Evolutionary conservation across 2,329 filamentous ascomycete genomes (phyloP), one percentile per base, ranked within the genome.

Genomic region (Kalmusia sp.): DNA sequence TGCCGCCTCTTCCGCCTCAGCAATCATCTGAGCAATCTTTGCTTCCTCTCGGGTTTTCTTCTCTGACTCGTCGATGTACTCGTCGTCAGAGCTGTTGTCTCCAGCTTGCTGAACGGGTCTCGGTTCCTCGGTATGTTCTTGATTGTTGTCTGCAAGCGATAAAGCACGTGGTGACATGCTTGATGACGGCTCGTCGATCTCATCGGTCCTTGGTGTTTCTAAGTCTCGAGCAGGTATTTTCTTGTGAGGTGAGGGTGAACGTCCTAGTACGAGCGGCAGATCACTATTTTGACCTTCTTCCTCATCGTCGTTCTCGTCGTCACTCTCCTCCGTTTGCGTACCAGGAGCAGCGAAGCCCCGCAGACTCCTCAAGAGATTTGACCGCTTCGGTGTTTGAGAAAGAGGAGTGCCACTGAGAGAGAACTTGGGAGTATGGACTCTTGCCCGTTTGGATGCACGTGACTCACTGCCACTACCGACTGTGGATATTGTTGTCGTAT

Each of bases 401-500:
- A 68, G 59, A 24, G 64, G 64, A 6, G 63, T 67, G 6, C 68
- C 70, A 40, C 58, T 64, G 11, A 70, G 28, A 3, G 65, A 67
- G 37, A 69, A 71, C 40, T 72, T 74, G 8, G 76, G 75, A 9
- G 70, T 72, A 40, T 79, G 73, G 15, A 78, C 77, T 35, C 75
- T 72, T 40, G 76, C 74, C 51, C 71, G 76, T 52, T 74, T 80
- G 57, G 84, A 84, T 44, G 82, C 78, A 44, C 79, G 52, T 2
- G 62, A 62, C 39, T 68, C 52, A 24, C 61, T 83, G 25, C 57
- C 4, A 38, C 62, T 83, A 1, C 88, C 88, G 59, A 92, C 81
- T 27, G 86, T 81, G 17, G 86, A 87, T 0, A 84, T 88, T 4
- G 86, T 81, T 0, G 87, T 91, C 39, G 81, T 82, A 56, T 87